These are phyloP conservation scores for Acacia acuminata DNA, from an alignment of 306 rosid genomes.

Conservation along the genomic window DNA sequence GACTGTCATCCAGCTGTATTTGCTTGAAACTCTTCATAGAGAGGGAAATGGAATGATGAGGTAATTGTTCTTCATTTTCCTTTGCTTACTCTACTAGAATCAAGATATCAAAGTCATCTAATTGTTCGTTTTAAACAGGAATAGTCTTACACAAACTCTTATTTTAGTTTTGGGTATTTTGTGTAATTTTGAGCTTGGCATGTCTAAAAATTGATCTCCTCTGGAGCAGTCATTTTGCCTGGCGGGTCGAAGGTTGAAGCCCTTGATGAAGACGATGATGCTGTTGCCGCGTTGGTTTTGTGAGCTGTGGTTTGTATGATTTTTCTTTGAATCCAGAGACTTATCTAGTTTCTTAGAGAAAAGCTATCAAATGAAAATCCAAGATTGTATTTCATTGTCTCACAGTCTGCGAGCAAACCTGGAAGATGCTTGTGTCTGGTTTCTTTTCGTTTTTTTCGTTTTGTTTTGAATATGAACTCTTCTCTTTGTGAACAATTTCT, in stretches of 20 bases:
- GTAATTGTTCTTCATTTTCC: constrained; percentile 35
- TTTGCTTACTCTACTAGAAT: constrained; percentile 33
- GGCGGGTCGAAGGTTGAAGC: constrained; percentile 61
- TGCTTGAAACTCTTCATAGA: constrained; percentile 31
- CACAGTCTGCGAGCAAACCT: neutral
- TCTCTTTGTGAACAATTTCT: neutral
- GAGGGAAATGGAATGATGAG: constrained; percentile 40
- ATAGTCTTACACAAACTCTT: constrained; percentile 18
- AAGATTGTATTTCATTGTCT: neutral
- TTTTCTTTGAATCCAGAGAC: too few species aligned
- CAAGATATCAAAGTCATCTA: constrained; percentile 43
- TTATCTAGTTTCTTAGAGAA: neutral
- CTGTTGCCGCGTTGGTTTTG: constrained; percentile 66
- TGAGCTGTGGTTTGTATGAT: constrained; percentile 33
- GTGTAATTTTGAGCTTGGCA: constrained; percentile 36
- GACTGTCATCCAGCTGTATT: constrained; percentile 50
- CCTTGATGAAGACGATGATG: constrained; percentile 73
- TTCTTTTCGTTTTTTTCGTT: neutral
- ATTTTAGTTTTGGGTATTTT: constrained; percentile 27
- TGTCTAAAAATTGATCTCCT: too few species aligned
- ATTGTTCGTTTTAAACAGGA: constrained; percentile 17
- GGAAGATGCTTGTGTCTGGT: neutral
- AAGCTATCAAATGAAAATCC: neutral
- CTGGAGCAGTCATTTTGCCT: neutral
- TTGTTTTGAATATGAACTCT: neutral